Conservation (phyloP, 1,139 yeast species). For the Yamadazyma membranifaciens region DNA sequence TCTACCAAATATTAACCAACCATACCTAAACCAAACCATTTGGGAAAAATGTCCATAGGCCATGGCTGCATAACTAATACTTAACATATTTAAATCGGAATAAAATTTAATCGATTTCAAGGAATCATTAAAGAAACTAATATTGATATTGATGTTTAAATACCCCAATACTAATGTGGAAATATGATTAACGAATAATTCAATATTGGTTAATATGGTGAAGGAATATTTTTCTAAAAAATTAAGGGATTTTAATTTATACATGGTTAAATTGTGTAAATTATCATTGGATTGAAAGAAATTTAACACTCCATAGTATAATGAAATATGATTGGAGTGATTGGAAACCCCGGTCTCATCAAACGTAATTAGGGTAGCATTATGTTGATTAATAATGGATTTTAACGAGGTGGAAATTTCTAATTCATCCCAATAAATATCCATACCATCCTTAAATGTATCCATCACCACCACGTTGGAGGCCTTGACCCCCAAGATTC, state of each 20-base stretch:
- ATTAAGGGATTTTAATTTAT: slow-evolving; percentile 45
- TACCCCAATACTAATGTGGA: slow-evolving; percentile 30
- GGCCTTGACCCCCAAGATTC: slow-evolving; percentile 50
- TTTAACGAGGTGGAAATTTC: slow-evolving; percentile 35
- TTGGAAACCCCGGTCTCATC: slow-evolving; percentile 80
- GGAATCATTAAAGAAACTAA: slow-evolving; percentile 36
- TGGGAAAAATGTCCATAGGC: slow-evolving; percentile 80
- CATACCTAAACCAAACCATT: slow-evolving; percentile 94
- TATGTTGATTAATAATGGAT: slow-evolving; percentile 16
- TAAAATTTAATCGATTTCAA: slow-evolving; percentile 39
- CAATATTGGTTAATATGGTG: slow-evolving; percentile 47
- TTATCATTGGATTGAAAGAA: slow-evolving; percentile 22
- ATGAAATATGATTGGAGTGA: slow-evolving; percentile 81
- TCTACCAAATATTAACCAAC: slow-evolving; percentile 78
- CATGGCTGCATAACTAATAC: slow-evolving; percentile 73
- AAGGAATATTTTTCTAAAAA: slow-evolving; percentile 53
- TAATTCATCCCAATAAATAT: slow-evolving; percentile 57
- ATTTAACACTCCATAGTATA: slow-evolving; percentile 53
- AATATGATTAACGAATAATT: slow-evolving; percentile 35
- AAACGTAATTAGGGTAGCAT: slow-evolving; percentile 63
- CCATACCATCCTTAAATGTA: slow-evolving; percentile 70
- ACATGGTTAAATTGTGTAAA: slow-evolving; percentile 19
- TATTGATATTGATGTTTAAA: slow-evolving; percentile 38
- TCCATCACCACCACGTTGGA: slow-evolving; percentile 48
- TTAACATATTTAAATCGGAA: slow-evolving; percentile 56